phyloP scores from a whole-genome alignment of 129 eudicot genomes.

The Lactuca saligna region DNA sequence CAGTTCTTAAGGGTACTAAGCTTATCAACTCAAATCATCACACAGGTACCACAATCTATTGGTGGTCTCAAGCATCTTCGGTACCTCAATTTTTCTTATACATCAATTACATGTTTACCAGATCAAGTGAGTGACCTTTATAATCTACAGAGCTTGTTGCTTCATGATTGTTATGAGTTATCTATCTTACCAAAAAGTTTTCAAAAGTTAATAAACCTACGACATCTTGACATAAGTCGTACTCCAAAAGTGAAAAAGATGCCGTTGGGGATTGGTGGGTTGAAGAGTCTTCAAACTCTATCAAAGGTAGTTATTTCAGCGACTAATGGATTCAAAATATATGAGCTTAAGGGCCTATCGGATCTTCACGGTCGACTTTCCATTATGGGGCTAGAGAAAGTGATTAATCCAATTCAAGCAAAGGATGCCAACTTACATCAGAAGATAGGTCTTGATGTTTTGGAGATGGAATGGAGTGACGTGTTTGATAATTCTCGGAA shows the following conservation, averaged over 20 bases:
- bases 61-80: background rate
- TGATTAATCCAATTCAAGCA: background rate
- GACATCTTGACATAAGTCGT: background rate
- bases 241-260: constrained; percentile 23
- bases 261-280: constrained; percentile 37
- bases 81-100: background rate
- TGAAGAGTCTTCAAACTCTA: constrained; percentile 30
- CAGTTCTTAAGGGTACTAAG: background rate
- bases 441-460: constrained; percentile 4
- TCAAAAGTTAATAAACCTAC: background rate
- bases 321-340: constrained; percentile 18
- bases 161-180: background rate
- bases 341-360: constrained; percentile 23
- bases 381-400: constrained; percentile 29
- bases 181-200: background rate
- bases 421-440: constrained; percentile 9
- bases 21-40: background rate
- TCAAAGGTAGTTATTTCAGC: constrained; percentile 26
- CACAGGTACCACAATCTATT: background rate
- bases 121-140: background rate
- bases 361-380: constrained; percentile 25
- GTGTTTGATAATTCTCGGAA: background rate
- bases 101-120: background rate
- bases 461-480: constrained; percentile 37
- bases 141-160: background rate